These are phyloP conservation scores for Botrytis squamosa DNA, from an alignment of 2,329 filamentous ascomycete species.

Conservation along the genomic window DNA sequence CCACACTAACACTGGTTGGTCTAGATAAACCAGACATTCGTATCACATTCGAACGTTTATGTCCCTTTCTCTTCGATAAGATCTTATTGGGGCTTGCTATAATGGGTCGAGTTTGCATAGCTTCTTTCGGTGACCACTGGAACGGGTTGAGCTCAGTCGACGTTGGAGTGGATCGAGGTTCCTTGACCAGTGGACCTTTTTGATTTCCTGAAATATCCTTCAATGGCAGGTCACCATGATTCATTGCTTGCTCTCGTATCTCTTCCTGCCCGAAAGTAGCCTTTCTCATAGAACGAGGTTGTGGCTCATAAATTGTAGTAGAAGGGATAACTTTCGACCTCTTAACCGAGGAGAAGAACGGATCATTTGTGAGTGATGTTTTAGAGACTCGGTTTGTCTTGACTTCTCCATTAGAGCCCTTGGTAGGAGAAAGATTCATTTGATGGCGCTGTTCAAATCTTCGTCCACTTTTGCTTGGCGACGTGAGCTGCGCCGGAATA, in stretches of 20 bases:
- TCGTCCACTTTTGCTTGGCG: constrained; percentile 30
- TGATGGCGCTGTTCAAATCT: constrained; percentile 21
- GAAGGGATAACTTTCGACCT: constrained; percentile 26
- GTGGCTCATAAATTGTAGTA: constrained; percentile 22
- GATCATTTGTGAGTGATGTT: constrained; percentile 25
- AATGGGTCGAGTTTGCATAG: constrained; percentile 24
- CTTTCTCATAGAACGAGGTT: constrained; percentile 33
- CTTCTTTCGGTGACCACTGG: constrained; percentile 34
- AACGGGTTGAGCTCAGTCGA: constrained; percentile 30
- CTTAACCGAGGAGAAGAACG: constrained; percentile 31
- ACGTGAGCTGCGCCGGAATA: constrained; percentile 30
- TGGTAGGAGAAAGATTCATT: constrained; percentile 26
- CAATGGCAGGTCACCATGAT: constrained; percentile 26
- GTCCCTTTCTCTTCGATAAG: constrained; percentile 27
- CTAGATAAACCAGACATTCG: constrained; percentile 33
- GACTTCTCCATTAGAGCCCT: constrained; percentile 19
- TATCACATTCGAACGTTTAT: constrained; percentile 33
- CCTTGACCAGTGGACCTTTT: constrained; percentile 20
- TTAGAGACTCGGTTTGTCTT: background rate
- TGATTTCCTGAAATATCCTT: constrained; percentile 32
- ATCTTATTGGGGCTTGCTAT: constrained; percentile 23
- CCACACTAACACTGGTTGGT: constrained; percentile 30
- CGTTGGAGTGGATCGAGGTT: background rate
- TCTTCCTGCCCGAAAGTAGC: constrained; percentile 33
- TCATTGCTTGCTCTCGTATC: constrained; percentile 22